Evolutionary conservation across 805 yeast genomes (phyloP).

Genomic region (Clavispora santaluciae): DNA sequence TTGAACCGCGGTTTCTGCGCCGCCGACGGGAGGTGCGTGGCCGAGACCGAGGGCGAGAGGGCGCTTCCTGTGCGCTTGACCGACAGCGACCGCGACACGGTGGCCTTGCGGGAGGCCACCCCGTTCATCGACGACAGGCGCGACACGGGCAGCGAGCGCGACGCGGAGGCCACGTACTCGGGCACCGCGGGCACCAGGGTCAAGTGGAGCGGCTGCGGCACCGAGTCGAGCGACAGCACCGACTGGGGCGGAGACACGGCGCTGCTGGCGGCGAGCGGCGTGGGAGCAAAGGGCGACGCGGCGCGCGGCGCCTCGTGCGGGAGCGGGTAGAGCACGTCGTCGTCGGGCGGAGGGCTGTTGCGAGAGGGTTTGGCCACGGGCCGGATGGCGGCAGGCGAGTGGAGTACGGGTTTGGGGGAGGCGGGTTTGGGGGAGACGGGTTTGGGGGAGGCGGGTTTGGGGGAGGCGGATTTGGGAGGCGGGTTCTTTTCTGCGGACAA

Average conservation of each 20-base stretch:
- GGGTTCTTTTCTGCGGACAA: not conserved
- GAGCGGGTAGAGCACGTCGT: conserved; percentile 16
- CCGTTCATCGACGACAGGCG: conserved; percentile 16
- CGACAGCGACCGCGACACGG: conserved; percentile 8
- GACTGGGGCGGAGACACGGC: conserved; percentile 7
- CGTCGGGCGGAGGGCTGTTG: conserved; percentile 3
- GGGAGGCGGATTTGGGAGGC: not conserved
- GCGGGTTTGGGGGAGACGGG: not conserved
- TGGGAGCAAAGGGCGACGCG: conserved; percentile 8
- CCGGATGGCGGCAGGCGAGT: not conserved
- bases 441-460: not conserved
- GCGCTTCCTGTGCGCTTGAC: conserved; percentile 1
- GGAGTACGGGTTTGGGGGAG: not conserved
- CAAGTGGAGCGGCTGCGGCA: conserved; percentile 5
- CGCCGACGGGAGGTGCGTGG: conserved; percentile 9
- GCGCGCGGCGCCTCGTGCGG: conserved; percentile 14
- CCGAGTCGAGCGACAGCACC: conserved; percentile 6
- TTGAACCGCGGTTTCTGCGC: conserved; percentile 43
- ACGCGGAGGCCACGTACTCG: not conserved
- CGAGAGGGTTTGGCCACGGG: not conserved
- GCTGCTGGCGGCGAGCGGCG: not conserved
- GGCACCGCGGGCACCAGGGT: not conserved
- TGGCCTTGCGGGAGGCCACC: conserved; percentile 7
- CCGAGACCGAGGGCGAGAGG: conserved; percentile 10
- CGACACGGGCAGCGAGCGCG: conserved; percentile 14